Evolutionary conservation across 2,329 filamentous ascomycete genomes (phyloP), one percentile per base, ranked within the genome.

Genomic region (Aspergillus floridensis): DNA sequence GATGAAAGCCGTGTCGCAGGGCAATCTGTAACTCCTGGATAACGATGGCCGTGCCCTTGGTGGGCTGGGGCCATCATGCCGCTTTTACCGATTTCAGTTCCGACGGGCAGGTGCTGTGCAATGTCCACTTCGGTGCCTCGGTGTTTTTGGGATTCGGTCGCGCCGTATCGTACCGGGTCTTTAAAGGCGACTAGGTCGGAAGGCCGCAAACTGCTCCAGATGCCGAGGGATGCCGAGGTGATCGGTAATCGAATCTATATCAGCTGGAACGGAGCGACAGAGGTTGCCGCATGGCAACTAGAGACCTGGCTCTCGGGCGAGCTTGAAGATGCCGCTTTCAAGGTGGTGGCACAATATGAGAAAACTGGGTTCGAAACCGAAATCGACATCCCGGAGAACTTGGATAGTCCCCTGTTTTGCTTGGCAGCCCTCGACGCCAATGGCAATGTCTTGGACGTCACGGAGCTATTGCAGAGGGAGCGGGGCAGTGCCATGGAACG

Each of bases 121-220:
- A 86, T 59, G 77, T 74, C 5, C 81, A 82, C 65, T 74, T 84
- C 65, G 77, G 65, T 50, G 68, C 54, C 57, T 78, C 61, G 71
- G 69, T 59, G 67, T 70, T 65, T 69, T 69, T 67, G 70, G 50
- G 73, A 65, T 65, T 69, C 32, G 68, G 67, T 2, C 62, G 68
- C 16, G 78, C 82, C 2, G 78, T 81, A 65, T 84, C 81, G 55
- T 87, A 87, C 65, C 79, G 84, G 32, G 80, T 79, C 2, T 82
- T 81, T 69, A 83, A 82, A 65, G 80, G 77, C 63, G 74, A 79
- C 57, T 88, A 84, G 82, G 76, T 77, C 3, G 82, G 80, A 0
- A 68, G 73, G 11, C 82, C 83, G 0, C 73, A 70, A n/a, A 80
- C 76, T 19, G 51, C 49, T 3, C 67, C 68, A 3, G 59, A 59